These are phyloP conservation scores for Saitozyma podzolica DNA, from an alignment of 768 basidiomycete genomes.

Conservation along the genomic window DNA sequence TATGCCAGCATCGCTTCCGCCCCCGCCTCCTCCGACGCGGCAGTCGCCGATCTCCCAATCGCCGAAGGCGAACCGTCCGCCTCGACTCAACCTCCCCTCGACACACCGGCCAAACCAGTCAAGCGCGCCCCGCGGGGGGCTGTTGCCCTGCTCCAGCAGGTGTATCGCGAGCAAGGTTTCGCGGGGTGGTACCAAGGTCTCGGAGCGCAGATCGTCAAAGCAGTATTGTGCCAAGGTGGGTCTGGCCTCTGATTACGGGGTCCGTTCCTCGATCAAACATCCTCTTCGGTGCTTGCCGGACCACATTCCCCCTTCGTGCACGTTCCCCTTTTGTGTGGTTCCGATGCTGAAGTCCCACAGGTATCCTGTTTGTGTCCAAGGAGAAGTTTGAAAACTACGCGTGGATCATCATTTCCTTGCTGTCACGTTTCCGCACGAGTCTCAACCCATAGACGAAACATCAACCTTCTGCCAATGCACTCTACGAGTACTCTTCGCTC, in stretches of 20 bases:
- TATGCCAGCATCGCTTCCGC: not conserved
- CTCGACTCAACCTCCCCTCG: not conserved
- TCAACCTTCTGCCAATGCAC: no score
- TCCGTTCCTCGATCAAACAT: not conserved
- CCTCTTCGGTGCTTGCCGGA: not conserved
- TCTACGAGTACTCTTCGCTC: not conserved
- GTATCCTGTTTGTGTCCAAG: constrained; percentile 90
- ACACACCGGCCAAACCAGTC: not conserved
- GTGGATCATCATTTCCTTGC: constrained; percentile 53
- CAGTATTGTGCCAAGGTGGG: constrained; percentile 84
- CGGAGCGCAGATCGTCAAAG: constrained; percentile 93
- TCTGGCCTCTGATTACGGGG: not conserved
- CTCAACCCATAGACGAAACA: no score
- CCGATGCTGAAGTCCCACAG: constrained; percentile 19
- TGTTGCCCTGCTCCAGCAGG: constrained; percentile 68
- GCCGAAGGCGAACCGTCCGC: not conserved
- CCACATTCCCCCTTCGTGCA: not conserved
- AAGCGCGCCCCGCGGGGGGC: constrained; percentile 59
- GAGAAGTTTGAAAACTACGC: constrained; percentile 94
- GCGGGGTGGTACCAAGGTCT: constrained; percentile 99
- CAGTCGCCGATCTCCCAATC: not conserved
- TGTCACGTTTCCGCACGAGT: constrained; percentile 12
- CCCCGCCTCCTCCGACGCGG: constrained; percentile 8
- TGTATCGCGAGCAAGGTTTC: constrained; percentile 75
- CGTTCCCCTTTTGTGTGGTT: not conserved